Percentiles rank a stretch among this genome's conserved stretches.
Evolutionary conservation across 2,329 filamentous ascomycete species (phyloP).

Genomic region (Zalaria sp.): DNA sequence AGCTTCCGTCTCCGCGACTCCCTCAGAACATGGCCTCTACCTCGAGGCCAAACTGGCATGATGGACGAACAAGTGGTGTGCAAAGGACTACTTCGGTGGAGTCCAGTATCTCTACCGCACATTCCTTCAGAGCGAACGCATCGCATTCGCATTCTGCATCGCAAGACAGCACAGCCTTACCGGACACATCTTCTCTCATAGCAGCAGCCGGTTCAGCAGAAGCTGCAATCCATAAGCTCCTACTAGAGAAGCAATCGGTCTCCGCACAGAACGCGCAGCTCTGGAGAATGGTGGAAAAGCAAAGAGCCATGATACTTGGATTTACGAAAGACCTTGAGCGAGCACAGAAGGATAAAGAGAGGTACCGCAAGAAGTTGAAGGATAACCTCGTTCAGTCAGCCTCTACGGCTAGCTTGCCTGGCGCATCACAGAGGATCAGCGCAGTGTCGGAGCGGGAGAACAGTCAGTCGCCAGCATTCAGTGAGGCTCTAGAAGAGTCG

Average conservation of each 20-base stretch:
- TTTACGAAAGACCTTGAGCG: slow-evolving; percentile 90
- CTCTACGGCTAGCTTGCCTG: slow-evolving; percentile 14
- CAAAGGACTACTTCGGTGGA: slow-evolving; percentile 81
- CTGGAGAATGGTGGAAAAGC: slow-evolving; percentile 94
- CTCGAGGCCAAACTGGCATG: background rate
- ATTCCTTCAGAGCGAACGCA: slow-evolving; percentile 40
- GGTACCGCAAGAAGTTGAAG: slow-evolving; percentile 81
- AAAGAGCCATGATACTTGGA: slow-evolving; percentile 82
- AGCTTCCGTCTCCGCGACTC: background rate
- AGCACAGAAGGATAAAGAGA: slow-evolving; percentile 84
- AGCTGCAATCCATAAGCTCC: slow-evolving; percentile 70
- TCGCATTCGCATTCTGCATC: slow-evolving; percentile 39
- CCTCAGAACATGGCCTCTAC: background rate
- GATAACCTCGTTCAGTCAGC: slow-evolving; percentile 44
- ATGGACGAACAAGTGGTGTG: slow-evolving; percentile 10
- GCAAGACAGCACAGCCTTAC: slow-evolving; percentile 43
- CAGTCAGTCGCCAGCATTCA: slow-evolving; percentile 13
- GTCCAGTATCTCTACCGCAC: slow-evolving; percentile 65
- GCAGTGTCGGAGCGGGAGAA: slow-evolving; percentile 8
- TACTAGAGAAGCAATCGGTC: slow-evolving; percentile 84
- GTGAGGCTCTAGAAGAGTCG: slow-evolving; percentile 2
- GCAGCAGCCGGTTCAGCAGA: slow-evolving; percentile 78
- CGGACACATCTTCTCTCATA: slow-evolving; percentile 68
- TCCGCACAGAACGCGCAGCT: slow-evolving; percentile 82
- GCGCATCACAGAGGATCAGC: slow-evolving; percentile 7